A percentile compares a stretch with the other conserved stretches of the same genome.
Conservation (phyloP, 495 filamentous ascomycete genomes). For the Aspergillus cristatus region DNA sequence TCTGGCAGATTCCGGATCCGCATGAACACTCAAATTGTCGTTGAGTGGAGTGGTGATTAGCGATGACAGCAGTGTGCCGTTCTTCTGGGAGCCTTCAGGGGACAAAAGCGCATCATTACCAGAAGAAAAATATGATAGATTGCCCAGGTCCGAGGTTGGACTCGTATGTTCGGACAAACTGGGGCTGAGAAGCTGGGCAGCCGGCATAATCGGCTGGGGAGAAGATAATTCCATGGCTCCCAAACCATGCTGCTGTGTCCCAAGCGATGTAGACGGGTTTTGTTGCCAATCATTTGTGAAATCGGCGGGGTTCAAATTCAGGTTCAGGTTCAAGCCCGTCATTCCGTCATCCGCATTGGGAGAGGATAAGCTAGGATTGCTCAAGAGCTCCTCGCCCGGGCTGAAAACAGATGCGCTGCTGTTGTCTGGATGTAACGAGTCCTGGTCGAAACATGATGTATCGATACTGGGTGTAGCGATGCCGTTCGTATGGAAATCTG, state of each 20-base stretch:
- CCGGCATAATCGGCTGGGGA: slow-evolving; percentile 8
- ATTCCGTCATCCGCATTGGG: slow-evolving; percentile 9
- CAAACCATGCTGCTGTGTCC: background rate
- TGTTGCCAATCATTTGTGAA: slow-evolving; percentile 7
- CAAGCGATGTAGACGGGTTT: background rate
- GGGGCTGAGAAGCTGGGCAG: slow-evolving; percentile 15
- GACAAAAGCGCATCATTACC: too few relatives aligned
- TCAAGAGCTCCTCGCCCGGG: slow-evolving; percentile 10
- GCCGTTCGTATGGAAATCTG: background rate
- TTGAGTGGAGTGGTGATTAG: slow-evolving; percentile 14
- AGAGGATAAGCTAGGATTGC: slow-evolving; percentile 13
- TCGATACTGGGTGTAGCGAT: too few relatives aligned
- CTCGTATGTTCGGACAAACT: slow-evolving; percentile 11
- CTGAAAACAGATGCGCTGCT: slow-evolving; percentile 8
- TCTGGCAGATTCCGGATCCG: slow-evolving; percentile 14
- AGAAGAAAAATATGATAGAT: background rate
- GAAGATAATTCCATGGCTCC: slow-evolving; percentile 4
- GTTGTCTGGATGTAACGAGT: too few relatives aligned
- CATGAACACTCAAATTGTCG: slow-evolving; percentile 11
- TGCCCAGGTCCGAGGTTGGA: slow-evolving; percentile 8
- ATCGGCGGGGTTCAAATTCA: background rate
- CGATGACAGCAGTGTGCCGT: background rate
- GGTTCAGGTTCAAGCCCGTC: background rate
- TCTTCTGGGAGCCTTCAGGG: too few relatives aligned
- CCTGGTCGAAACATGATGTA: too few relatives aligned